Base-by-base conservation (phyloP, 2,329 filamentous ascomycete species). In the Xylariales sp. region DNA sequence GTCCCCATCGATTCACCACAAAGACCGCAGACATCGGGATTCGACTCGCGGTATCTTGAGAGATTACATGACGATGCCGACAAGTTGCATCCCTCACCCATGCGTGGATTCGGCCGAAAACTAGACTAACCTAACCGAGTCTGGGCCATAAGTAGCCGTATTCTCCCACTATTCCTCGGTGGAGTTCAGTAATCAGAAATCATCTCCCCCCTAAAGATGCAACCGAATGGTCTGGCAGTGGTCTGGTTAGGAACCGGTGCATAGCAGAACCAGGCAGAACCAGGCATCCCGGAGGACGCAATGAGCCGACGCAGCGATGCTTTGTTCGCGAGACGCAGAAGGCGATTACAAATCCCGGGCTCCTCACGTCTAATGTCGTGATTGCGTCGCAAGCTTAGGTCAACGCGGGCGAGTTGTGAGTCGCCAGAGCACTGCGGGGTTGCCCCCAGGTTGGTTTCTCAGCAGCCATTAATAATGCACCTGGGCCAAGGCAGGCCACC, bases 371-470 rank as follows among this genome's bases (percentile, higher is more conserved):
- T 32, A 39, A 69, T 69, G 67, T 69, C 67, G 67, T 67, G 64
- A 65, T 69, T 63, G 67, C 45, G 58, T 63, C 53, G 59, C 63
- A 63, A 66, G 41, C 46, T 69, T 58, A 67, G 63, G 32, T 69
- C 67, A 69, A 52, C 14, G 36, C 30, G 63, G 39, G 49, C 45
- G 59, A 60, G 34, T 39, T 60, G 3, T 62, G 52, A 69, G 67
- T 62, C 66, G 67, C 48, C 54, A 41, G 48, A 23, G 23, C 12
- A 16, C 39, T 69, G 67, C 67, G 67, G 67, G 65, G 65, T 67
- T 63, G 63, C 39, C 67, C 63, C 67, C 63, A 64, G 65, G 65
- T 67, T 63, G 63, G 66, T 69, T 69, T 48, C 54, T 66, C 58
- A 60, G 65, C 62, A 53, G 41, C 45, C 50, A 69, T 69, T 69